Evolutionary conservation across 2,329 filamentous ascomycete genomes (phyloP).

Genomic region (Stylonectria norvegica): DNA sequence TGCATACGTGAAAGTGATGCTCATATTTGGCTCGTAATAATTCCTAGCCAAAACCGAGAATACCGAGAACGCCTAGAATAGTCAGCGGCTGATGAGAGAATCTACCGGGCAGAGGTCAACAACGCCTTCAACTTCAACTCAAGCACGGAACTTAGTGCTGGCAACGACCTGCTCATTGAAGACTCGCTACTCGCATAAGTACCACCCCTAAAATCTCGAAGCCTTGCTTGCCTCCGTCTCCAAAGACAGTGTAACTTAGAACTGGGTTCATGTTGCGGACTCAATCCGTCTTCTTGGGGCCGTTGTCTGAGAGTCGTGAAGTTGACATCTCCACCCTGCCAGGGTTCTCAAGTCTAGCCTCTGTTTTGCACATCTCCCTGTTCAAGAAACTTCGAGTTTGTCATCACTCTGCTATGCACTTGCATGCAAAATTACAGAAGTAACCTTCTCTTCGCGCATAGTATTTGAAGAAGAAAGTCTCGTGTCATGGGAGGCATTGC

Average conservation of each 20-base stretch:
- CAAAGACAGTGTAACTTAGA: slow-evolving; percentile 24
- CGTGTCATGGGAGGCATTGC: too few relatives aligned
- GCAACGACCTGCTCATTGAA: slow-evolving; percentile 64
- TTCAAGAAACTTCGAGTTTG: too few relatives aligned
- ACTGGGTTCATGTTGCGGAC: not conserved
- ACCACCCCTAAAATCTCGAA: slow-evolving; percentile 43
- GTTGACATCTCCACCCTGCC: too few relatives aligned
- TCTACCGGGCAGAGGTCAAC: slow-evolving; percentile 19
- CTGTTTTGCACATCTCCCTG: too few relatives aligned
- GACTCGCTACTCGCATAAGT: slow-evolving; percentile 51
- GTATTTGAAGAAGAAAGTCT: too few relatives aligned
- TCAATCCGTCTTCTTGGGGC: slow-evolving; percentile 1
- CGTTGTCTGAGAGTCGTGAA: too few relatives aligned
- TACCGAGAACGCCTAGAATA: slow-evolving; percentile 61
- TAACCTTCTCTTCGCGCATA: too few relatives aligned
- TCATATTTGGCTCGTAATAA: slow-evolving; percentile 58
- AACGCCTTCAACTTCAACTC: not conserved
- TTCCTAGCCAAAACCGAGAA: slow-evolving; percentile 66
- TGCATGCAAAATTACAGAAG: too few relatives aligned
- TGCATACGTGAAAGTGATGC: slow-evolving; percentile 49
- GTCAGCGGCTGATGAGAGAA: slow-evolving; percentile 61
- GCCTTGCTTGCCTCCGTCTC: slow-evolving; percentile 45
- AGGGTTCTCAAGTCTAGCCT: too few relatives aligned
- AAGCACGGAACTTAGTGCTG: slow-evolving; percentile 44
- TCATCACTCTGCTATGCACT: too few relatives aligned